Base-by-base conservation (phyloP, 2,329 filamentous ascomycete species). In the Lecanosticta acicola region DNA sequence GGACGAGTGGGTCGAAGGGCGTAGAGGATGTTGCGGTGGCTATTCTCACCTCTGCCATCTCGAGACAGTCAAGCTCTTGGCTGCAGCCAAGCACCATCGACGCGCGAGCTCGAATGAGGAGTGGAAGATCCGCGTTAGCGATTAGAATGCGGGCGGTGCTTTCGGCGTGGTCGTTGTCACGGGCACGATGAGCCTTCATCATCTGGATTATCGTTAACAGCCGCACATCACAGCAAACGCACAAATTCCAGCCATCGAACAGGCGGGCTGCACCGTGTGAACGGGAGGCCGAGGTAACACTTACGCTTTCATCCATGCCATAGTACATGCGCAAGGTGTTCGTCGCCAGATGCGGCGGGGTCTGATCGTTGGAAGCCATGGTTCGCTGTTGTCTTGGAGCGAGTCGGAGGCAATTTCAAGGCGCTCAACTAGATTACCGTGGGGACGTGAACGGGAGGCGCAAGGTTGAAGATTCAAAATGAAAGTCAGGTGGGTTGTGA, bases 21-120 rank as follows among this genome's bases (percentile, higher is more conserved):
- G n/a, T n/a, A n/a, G n/a, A n/a, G n/a, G n/a, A n/a, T n/a, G n/a
- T n/a, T n/a, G n/a, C n/a, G n/a, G n/a, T n/a, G n/a, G n/a, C n/a
- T n/a, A n/a, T n/a, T n/a, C n/a, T n/a, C n/a, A n/a, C 43, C 3
- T 40, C 14, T 4, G 47, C 43, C 47, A 46, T 49, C 4, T 49
- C 47, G 24, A 49, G 39, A 21, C 16, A 43, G n/a, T 46, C 43
- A 2, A 17, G 14, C 7, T 33, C 17, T 2, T 29, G 10, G 5
- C n/a, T 19, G 19, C 46, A 45, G 13, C 20, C 42, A 11, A 45
- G 46, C 2, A 49, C 21, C 32, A 49, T 41, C 20, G 33, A 45
- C 10, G 46, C 42, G 18, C 41, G 42, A 24, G 24, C 38, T 14
- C 46, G 46, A 13, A 49, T 32, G 2, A 41, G 21, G 3, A 42